These are phyloP conservation scores for Vanilla planifolia DNA, from an alignment of 106 monocot species.

Conservation along the genomic window DNA sequence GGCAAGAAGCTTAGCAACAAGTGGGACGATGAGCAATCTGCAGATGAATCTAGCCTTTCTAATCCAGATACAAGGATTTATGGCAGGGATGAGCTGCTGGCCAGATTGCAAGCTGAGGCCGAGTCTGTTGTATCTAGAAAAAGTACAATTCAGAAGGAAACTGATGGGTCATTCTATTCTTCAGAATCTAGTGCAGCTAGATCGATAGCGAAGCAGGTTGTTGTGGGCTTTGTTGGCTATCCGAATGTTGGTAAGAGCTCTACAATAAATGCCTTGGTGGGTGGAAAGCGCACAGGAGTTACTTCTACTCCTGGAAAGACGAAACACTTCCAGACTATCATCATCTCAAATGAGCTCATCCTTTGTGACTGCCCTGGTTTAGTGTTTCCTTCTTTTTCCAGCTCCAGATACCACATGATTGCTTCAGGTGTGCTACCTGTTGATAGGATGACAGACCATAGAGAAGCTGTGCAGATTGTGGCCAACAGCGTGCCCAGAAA, in stretches of 20 bases:
- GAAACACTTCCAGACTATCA: constrained; percentile 94
- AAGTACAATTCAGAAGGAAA: constrained; percentile 9
- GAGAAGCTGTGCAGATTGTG: constrained; percentile 82
- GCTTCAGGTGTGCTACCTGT: constrained; percentile 90
- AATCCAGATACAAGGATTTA: constrained; percentile 65
- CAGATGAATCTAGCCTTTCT: constrained; percentile 15
- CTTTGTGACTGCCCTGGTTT: constrained; percentile 96
- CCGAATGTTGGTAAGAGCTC: constrained; percentile 98
- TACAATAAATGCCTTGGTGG: constrained; percentile 91
- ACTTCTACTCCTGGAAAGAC: constrained; percentile 97
- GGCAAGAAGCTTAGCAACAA: constrained; percentile 35
- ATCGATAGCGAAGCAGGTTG: constrained; percentile 47
- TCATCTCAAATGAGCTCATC: constrained; percentile 82
- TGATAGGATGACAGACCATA: constrained; percentile 74
- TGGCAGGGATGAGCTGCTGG: constrained; percentile 67
- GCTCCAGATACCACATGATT: constrained; percentile 89
- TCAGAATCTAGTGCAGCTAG: constrained; percentile 14
- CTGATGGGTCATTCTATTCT: background rate
- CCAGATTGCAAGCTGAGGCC: constrained; percentile 77
- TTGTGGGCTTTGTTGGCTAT: constrained; percentile 95
- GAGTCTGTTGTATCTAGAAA: constrained; percentile 41
- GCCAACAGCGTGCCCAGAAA: constrained; percentile 57
- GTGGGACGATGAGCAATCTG: constrained; percentile 20
- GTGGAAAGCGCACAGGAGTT: constrained; percentile 81
- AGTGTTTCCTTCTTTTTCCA: constrained; percentile 94